These are phyloP conservation scores for Sophora flavescens DNA, from an alignment of 306 rosid genomes.

Conservation along the genomic window DNA sequence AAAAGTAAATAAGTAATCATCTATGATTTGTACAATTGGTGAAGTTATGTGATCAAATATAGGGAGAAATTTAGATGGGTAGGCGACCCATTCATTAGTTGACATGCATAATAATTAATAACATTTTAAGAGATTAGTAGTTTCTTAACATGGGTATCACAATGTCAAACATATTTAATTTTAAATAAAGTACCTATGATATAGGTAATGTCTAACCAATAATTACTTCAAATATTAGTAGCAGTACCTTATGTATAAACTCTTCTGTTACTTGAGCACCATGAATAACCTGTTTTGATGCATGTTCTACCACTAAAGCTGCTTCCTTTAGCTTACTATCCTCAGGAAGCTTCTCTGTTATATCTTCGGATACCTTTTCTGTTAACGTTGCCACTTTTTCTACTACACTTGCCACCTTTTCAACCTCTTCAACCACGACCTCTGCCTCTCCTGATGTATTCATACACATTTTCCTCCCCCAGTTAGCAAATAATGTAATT, in stretches of 20 bases:
- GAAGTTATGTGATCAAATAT: not conserved
- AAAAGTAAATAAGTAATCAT: not conserved
- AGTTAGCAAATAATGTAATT: not conserved
- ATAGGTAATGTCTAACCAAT: no score
- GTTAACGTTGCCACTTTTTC: conserved; percentile 60
- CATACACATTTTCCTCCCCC: not conserved
- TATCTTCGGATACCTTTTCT: conserved; percentile 60
- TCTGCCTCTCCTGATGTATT: conserved; percentile 56
- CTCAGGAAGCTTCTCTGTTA: conserved; percentile 58
- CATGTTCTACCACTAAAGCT: conserved; percentile 53
- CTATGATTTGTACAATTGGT: not conserved
- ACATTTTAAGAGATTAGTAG: no score
- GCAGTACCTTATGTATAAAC: conserved; percentile 67
- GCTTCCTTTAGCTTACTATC: conserved; percentile 54
- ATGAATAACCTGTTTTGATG: conserved; percentile 60
- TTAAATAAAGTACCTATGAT: no score
- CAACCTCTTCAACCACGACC: conserved; percentile 62
- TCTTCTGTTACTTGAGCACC: conserved; percentile 62
- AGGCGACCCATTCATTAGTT: no score
- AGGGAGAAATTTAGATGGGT: not conserved
- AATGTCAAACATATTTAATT: no score
- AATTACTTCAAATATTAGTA: not conserved
- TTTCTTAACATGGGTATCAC: no score
- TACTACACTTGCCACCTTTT: conserved; percentile 53
- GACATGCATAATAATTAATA: no score